These are phyloP conservation scores for Leishmania guyanensis DNA, from an alignment of 208 protist species.

Conservation along the genomic window DNA sequence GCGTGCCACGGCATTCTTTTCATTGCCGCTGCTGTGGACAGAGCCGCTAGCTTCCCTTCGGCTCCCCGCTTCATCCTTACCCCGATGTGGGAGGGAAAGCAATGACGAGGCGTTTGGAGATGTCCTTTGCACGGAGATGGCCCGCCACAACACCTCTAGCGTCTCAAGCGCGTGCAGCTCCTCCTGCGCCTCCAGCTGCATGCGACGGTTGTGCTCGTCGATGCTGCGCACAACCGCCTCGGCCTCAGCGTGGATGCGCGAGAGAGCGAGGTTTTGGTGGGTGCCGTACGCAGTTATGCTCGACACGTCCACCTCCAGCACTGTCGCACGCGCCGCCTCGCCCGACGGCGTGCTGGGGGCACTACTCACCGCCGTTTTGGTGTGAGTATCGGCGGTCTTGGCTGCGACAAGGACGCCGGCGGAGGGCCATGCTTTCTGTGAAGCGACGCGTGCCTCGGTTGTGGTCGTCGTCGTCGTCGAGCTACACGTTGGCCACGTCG, in stretches of 20 bases:
- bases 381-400: not conserved
- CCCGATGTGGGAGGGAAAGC: not conserved
- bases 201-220: conserved; percentile 38
- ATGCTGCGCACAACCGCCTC: conserved; percentile 40
- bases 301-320: conserved; percentile 56
- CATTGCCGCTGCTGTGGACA: not conserved
- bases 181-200: conserved; percentile 41
- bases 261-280: conserved; percentile 58
- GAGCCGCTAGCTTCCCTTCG: not conserved
- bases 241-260: conserved; percentile 52
- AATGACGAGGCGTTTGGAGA: not conserved
- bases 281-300: conserved; percentile 57
- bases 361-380: not conserved
- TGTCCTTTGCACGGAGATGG: conserved; percentile 20
- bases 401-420: not conserved
- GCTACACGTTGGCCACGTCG: conserved; percentile 11
- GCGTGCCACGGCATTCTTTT: not conserved
- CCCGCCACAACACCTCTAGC: conserved; percentile 32
- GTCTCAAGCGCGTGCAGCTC: conserved; percentile 39
- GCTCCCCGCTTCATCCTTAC: not conserved
- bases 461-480: not conserved
- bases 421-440: not conserved
- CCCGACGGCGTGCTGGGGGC: not conserved
- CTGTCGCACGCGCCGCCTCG: conserved; percentile 29
- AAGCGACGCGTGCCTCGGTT: not conserved